A percentile compares a stretch with the other conserved stretches of the same genome.
phyloP scores from a whole-genome alignment of 768 basidiomycete species.

The Cubamyces lactineus region DNA sequence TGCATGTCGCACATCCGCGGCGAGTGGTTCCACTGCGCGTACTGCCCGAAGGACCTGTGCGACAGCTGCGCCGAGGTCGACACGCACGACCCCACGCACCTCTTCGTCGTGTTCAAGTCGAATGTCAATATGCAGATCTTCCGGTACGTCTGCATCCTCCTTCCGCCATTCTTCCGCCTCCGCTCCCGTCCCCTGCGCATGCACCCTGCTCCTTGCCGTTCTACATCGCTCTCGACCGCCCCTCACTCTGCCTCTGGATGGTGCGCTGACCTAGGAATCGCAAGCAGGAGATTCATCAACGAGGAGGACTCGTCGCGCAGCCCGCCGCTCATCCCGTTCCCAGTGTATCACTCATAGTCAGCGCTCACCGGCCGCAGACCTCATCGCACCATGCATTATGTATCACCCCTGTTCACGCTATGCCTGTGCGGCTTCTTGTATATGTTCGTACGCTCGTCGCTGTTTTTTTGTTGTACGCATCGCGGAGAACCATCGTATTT shows the following conservation, averaged over 20 bases:
- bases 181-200: too few species aligned
- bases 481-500: too few species aligned
- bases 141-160: slow-evolving; percentile 14
- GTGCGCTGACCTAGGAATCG: slow-evolving; percentile 5
- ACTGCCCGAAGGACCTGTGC: slow-evolving; percentile 88
- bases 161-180: too few species aligned
- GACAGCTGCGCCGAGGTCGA: slow-evolving; percentile 78
- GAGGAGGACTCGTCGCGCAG: slow-evolving; percentile 24
- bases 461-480: slow-evolving; percentile 3
- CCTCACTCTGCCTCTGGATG: background rate
- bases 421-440: background rate
- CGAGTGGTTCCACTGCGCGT: slow-evolving; percentile 89
- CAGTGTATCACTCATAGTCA: slow-evolving; percentile 12
- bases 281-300: slow-evolving; percentile 25
- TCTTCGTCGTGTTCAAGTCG: slow-evolving; percentile 90
- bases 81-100: slow-evolving; percentile 79
- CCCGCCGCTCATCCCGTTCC: slow-evolving; percentile 22
- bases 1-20: slow-evolving; percentile 85
- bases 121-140: slow-evolving; percentile 25
- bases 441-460: background rate
- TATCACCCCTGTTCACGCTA: slow-evolving; percentile 2
- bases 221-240: background rate
- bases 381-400: too few species aligned
- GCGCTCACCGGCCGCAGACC: background rate
- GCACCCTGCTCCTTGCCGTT: too few species aligned